These are phyloP conservation scores for Sordariomycetes sp. DNA, from an alignment of 2,329 filamentous ascomycete genomes.

Conservation along the genomic window DNA sequence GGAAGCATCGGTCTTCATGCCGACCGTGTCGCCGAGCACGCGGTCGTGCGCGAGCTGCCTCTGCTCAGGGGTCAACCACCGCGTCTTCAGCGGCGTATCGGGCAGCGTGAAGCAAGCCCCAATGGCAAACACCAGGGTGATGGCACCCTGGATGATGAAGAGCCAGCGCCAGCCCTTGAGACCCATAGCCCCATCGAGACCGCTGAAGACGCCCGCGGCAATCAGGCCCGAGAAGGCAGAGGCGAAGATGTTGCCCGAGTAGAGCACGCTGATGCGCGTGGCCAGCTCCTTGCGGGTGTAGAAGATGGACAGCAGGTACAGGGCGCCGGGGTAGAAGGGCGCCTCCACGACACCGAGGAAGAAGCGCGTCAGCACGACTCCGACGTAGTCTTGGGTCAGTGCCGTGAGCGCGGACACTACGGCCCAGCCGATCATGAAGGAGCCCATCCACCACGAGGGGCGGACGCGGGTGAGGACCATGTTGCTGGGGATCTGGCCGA, in stretches of 20 bases:
- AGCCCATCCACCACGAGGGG: constrained; percentile 21
- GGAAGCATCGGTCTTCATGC: constrained; percentile 27
- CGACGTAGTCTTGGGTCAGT: constrained; percentile 32
- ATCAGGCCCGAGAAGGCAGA: constrained; percentile 56
- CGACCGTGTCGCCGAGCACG: constrained; percentile 35
- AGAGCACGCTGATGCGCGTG: constrained; percentile 43
- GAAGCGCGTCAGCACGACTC: constrained; percentile 26
- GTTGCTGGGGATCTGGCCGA: constrained; percentile 22
- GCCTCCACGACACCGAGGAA: constrained; percentile 47
- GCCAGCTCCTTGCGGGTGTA: constrained; percentile 56
- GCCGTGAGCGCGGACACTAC: constrained; percentile 24
- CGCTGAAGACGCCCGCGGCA: constrained; percentile 44
- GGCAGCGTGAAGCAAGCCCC: constrained; percentile 18
- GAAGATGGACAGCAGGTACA: constrained; percentile 24
- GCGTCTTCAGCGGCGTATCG: constrained; percentile 31
- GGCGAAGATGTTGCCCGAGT: constrained; percentile 52
- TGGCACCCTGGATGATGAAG: constrained; percentile 57
- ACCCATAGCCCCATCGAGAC: constrained; percentile 28
- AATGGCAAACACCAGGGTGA: constrained; percentile 17
- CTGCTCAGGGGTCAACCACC: constrained; percentile 32
- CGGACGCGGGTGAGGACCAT: constrained; percentile 33
- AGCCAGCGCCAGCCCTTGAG: constrained; percentile 55
- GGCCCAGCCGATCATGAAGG: constrained; percentile 11
- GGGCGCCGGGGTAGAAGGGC: constrained; percentile 37
- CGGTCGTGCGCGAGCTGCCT: constrained; percentile 30